Conservation (phyloP, 352 stramenopile genomes). For the Paralagenidium karlingii region DNA sequence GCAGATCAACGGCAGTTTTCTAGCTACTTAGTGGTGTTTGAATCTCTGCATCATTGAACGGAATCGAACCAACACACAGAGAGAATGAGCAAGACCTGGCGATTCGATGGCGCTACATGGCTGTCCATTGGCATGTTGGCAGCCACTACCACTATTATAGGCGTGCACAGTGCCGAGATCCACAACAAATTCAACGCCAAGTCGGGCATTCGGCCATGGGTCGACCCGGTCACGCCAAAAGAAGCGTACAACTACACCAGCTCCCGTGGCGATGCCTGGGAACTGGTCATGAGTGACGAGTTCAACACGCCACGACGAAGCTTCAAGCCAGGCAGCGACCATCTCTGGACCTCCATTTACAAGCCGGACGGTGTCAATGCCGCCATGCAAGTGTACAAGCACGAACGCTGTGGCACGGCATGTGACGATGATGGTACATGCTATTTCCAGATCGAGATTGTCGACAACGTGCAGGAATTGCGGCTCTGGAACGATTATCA, state of each 20-base stretch:
- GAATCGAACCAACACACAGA: no score
- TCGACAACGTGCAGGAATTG: conserved; percentile 31
- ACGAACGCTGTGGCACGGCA: conserved; percentile 45
- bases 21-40: no score
- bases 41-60: no score
- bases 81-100: no score
- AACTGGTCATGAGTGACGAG: conserved; percentile 90
- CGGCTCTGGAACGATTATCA: conserved; percentile 55
- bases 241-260: conserved; percentile 18
- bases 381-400: conserved; percentile 85
- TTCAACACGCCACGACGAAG: conserved; percentile 84
- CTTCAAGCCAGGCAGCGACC: conserved; percentile 87
- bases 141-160: no score
- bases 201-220: conserved; percentile 12
- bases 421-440: conserved; percentile 28
- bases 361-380: conserved; percentile 88
- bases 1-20: no score
- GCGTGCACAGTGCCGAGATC: no score
- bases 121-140: no score
- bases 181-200: conserved; percentile 22
- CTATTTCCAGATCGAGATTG: conserved; percentile 39
- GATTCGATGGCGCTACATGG: no score
- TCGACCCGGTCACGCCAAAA: conserved; percentile 41
- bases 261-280: conserved; percentile 33
- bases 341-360: conserved; percentile 89